Evolutionary conservation across 352 stramenopile species (phyloP), one percentile per base, ranked within the genome.

Genomic region (Globisporangium spiculum): DNA sequence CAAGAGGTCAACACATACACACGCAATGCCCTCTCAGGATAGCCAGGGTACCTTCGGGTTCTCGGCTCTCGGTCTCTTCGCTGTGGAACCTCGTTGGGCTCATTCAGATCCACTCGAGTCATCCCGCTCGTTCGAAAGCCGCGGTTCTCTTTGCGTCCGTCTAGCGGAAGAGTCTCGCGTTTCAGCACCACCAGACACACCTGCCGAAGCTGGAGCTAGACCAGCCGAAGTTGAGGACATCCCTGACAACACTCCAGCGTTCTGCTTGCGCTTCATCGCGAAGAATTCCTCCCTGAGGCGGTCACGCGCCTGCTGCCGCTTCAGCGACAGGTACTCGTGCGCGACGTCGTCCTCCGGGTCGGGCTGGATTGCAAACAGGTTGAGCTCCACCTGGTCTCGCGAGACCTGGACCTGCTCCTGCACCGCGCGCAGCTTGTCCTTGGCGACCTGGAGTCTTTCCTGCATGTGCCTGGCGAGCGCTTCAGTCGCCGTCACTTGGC

Each of bases 241-340:
- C 8, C 20, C 6, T 18, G 20, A 12, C 24, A 30, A 14, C 7
- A 6, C 4, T 30, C 9, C 26, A 61, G 27, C 36, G 36, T 24
- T 61, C 16, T 44, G 27, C 20, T 41, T 36, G 27, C 36, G 55
- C n/a, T 32, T 36, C 10, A 61, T 20, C 55, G 10, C 55, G 36
- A 61, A 61, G 55, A 48, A 34, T 30, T 61, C 55, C 14, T 34
- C 30, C 22, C 26, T 34, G 24, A 61, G 27, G 30, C 55, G 55
- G 30, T 61, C 55, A 30, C 55, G 55, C 55, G 55, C 55, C 27
- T 61, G 55, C 30, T 61, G 27, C 8, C 55, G 55, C 55, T 61
- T 61, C 27, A 48, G 16, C 27, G 18, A 9, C 55, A 61, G 27
- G 18, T 46, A 61, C 27, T 61, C 55, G 12, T 46, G 55, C 30